Conservation (phyloP, 2,329 filamentous ascomycete genomes). For the Leptosphaerulina australis region DNA sequence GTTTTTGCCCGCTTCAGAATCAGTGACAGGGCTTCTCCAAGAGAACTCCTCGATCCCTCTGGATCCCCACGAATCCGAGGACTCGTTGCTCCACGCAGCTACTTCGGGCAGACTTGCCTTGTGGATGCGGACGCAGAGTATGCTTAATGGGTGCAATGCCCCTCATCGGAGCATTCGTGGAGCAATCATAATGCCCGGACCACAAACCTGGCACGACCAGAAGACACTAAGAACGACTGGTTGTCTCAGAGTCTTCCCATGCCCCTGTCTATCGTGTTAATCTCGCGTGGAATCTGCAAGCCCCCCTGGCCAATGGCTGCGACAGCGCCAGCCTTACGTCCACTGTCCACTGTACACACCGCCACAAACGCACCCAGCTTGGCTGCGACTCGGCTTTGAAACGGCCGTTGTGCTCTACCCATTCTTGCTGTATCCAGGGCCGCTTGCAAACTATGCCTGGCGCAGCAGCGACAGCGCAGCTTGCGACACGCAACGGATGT, state of each 20-base stretch:
- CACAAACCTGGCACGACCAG: conserved; percentile 30
- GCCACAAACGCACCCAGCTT: conserved; percentile 31
- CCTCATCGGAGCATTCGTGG: conserved; percentile 39
- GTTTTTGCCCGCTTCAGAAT: conserved; percentile 11
- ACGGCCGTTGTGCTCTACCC: conserved; percentile 45
- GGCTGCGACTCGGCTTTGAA: conserved; percentile 29
- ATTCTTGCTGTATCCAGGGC: conserved; percentile 26
- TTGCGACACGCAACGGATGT: conserved; percentile 36
- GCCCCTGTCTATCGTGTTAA: conserved; percentile 42
- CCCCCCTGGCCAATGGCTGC: conserved; percentile 39
- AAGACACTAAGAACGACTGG: conserved; percentile 46
- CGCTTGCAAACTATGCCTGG: conserved; percentile 26
- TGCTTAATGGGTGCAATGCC: conserved; percentile 20
- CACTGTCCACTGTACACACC: conserved; percentile 36
- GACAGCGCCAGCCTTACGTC: conserved; percentile 43
- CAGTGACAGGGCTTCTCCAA: conserved; percentile 10
- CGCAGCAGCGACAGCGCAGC: conserved; percentile 33
- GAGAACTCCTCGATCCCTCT: conserved; percentile 15
- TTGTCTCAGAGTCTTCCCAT: conserved; percentile 41
- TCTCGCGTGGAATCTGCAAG: conserved; percentile 49
- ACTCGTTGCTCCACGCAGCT: conserved; percentile 16
- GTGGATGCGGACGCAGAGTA: conserved; percentile 17
- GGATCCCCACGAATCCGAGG: conserved; percentile 26
- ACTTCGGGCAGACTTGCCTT: conserved; percentile 18
- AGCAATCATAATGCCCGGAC: conserved; percentile 37